Percentiles rank a stretch among this genome's conserved stretches.
Conservation (phyloP, 306 rosid species). For the Vicia faba region DNA sequence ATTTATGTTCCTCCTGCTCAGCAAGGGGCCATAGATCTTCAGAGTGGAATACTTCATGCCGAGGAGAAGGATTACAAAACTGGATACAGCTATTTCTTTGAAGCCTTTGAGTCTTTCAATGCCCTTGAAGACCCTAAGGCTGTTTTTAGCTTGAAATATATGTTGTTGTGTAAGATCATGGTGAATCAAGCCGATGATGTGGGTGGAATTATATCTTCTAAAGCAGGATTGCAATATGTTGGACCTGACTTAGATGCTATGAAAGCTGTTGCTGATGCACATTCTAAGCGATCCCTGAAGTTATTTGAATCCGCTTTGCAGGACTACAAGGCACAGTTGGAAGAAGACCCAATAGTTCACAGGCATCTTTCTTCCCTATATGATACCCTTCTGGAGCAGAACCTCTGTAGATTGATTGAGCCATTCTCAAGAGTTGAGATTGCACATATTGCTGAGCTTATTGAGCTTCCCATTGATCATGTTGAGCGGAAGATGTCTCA, state of each 20-base stretch:
- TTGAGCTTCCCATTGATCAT: slow-evolving; percentile 73
- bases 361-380: slow-evolving; percentile 87
- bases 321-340: slow-evolving; percentile 82
- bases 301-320: slow-evolving; percentile 79
- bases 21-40: slow-evolving; percentile 90
- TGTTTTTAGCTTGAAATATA: slow-evolving; percentile 88
- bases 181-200: slow-evolving; percentile 93
- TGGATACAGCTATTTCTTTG: slow-evolving; percentile 85
- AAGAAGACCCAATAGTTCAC: slow-evolving; percentile 95
- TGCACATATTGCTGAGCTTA: slow-evolving; percentile 80
- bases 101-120: slow-evolving; percentile 94
- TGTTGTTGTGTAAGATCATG: slow-evolving; percentile 91
- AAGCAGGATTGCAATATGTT: slow-evolving; percentile 81
- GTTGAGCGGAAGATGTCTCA: slow-evolving; percentile 63
- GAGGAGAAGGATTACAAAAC: slow-evolving; percentile 96
- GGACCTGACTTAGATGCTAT: slow-evolving; percentile 96
- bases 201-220: slow-evolving; percentile 81
- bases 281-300: slow-evolving; percentile 85
- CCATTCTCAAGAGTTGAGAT: slow-evolving; percentile 97
- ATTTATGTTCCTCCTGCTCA: slow-evolving; percentile 98
- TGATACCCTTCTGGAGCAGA: slow-evolving; percentile 89
- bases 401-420: slow-evolving; percentile 90
- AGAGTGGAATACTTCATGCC: slow-evolving; percentile 95
- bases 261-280: slow-evolving; percentile 96
- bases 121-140: slow-evolving; percentile 93